Base-by-base conservation (phyloP, 192 early-diverging fungal species). In the Haplosporangium gracile region DNA sequence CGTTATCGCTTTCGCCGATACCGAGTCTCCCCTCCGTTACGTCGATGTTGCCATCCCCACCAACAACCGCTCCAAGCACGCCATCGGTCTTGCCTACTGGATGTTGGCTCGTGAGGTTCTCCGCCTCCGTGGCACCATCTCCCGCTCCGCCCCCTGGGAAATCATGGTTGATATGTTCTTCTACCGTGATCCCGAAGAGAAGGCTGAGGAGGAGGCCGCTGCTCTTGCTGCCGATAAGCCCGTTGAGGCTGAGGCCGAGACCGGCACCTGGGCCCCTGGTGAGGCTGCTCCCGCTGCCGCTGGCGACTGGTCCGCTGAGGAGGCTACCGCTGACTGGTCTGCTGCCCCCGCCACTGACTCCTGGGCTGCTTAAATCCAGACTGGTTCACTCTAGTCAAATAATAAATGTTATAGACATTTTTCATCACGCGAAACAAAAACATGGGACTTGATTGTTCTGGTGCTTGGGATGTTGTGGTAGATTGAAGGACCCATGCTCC, bases 81-180 rank as follows among this genome's bases (percentile, higher is more conserved):
- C 97, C 88, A 95, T 99, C 88, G 99, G 99, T 92, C 95, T 99
- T 78, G 96, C 95, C 88, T 97, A 96, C 95, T 99, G 96, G 96
- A 92, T 99, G 80, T 93, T 99, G 86, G 97, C 98, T 81, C 96
- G 98, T 90, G 98, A 99, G 93, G 97, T 99, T 80, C 96, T 99
- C 92, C 96, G 99, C 85, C 95, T 99, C 88, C 95, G 98, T 89
- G 98, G 97, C 88, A 93, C 95, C 88, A 92, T 99, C 88, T 81
- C 95, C 85, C 95, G 97, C 89, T 89, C 92, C 82, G 88, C 92
- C 81, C 91, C 93, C 80, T 99, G 99, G 99, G 92, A 97, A 76
- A 91, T 99, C 89, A 99, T 99, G 98, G 96, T 97, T 83, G 99
- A 99, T 92, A 98, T 99, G 99, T 99, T 99, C 99, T 99, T 99